These are phyloP conservation scores for Lipomyces yamanashiensis DNA, from an alignment of 805 yeast genomes.

Conservation along the genomic window DNA sequence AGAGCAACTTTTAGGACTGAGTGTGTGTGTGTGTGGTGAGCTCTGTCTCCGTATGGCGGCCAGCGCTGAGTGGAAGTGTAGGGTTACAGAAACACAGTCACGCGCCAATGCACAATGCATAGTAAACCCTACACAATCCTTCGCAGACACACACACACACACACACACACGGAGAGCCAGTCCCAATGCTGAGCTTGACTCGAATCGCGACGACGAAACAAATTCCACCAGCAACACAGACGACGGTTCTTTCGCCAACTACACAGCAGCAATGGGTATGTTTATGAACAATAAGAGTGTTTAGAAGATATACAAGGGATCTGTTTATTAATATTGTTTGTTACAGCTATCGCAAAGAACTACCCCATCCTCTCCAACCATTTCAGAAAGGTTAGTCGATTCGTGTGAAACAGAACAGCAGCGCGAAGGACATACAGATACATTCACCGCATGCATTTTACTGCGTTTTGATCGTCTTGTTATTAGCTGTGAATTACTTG, in stretches of 20 bases:
- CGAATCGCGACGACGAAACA: not conserved
- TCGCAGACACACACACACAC: no score
- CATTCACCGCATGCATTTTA: not conserved
- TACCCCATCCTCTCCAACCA: constrained; percentile 99
- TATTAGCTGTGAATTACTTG: not conserved
- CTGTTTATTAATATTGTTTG: not conserved
- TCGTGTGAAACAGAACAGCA: not conserved
- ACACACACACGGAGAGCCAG: constrained; percentile 2
- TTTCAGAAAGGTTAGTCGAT: constrained; percentile 73
- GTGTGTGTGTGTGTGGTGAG: not conserved
- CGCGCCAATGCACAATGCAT: constrained; percentile 5
- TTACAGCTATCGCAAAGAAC: constrained; percentile 94
- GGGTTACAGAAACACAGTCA: constrained; percentile 21
- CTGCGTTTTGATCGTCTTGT: not conserved
- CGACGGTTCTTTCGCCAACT: constrained; percentile 11
- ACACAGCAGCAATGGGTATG: constrained; percentile 34
- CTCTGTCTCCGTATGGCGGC: no score
- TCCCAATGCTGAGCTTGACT: constrained; percentile 2
- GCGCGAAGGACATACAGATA: not conserved
- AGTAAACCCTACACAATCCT: constrained; percentile 5
- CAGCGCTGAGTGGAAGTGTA: not conserved
- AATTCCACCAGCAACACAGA: constrained; percentile 2
- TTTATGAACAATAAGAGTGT: not conserved
- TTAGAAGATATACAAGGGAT: no score
- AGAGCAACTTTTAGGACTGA: not conserved